Evolutionary conservation across 1,139 yeast species (phyloP).

Genomic region (Blastobotrys persicus): DNA sequence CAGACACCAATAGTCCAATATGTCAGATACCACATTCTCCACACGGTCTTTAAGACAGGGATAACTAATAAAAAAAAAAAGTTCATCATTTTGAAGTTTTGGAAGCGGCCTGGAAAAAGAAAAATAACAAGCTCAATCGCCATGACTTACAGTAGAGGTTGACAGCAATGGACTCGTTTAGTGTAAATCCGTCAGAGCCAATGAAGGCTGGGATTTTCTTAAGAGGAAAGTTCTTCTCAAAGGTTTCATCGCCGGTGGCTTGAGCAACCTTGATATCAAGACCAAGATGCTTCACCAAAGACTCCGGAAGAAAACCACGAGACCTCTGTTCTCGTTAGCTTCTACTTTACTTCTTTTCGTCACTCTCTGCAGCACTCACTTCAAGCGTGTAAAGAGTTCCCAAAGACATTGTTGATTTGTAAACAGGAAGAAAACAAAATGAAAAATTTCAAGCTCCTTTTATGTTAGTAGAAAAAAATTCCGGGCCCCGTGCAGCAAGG

Average conservation of each 20-base stretch:
- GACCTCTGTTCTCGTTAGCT: slow-evolving; percentile 19
- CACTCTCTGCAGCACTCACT: slow-evolving; percentile 21
- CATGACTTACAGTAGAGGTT: slow-evolving; percentile 42
- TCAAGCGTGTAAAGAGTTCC: slow-evolving; percentile 35
- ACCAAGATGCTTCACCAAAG: slow-evolving; percentile 66
- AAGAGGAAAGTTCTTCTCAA: slow-evolving; percentile 65
- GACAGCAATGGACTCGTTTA: slow-evolving; percentile 79
- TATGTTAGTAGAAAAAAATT: slow-evolving; percentile 1
- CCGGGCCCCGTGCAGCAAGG: slow-evolving; percentile 5
- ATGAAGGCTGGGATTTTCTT: slow-evolving; percentile 72
- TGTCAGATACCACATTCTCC: slow-evolving; percentile 15
- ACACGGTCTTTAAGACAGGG: slow-evolving; percentile 74
- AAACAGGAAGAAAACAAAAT: slow-evolving; percentile 6
- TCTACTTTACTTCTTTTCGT: slow-evolving; percentile 5
- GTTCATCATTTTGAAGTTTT: slow-evolving; percentile 51
- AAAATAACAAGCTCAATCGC: too few relatives aligned
- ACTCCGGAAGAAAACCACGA: slow-evolving; percentile 50
- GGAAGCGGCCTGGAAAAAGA: slow-evolving; percentile 11
- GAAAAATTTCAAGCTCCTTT: not conserved
- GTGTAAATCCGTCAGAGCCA: slow-evolving; percentile 75
- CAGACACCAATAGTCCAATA: not conserved
- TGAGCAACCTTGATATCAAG: slow-evolving; percentile 64
- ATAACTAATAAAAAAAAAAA: slow-evolving; percentile 59
- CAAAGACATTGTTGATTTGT: slow-evolving; percentile 29
- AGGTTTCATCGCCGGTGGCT: slow-evolving; percentile 46